phyloP scores from a whole-genome alignment of 176 grass and related monocot genomes.

The Pharus latifolius region DNA sequence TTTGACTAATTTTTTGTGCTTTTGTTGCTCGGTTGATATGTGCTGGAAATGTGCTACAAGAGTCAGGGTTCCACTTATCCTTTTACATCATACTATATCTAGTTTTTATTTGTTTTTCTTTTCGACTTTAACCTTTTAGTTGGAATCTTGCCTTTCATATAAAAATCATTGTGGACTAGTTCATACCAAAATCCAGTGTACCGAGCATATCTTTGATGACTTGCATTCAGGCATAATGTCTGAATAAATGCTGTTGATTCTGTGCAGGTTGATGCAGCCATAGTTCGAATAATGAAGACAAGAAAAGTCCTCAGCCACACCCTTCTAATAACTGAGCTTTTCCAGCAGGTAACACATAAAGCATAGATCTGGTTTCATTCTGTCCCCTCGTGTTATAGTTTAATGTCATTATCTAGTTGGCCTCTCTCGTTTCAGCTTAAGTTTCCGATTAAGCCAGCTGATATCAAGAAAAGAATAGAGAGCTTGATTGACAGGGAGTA shows the following conservation, averaged over 20 bases:
- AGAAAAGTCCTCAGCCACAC: constrained; percentile 96
- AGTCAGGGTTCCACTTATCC: neutral
- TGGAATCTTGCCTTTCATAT: neutral
- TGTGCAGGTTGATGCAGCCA: constrained; percentile 85
- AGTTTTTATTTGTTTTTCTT: neutral
- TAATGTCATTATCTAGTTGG: neutral
- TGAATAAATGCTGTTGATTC: neutral
- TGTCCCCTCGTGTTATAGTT: neutral
- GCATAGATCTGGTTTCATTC: neutral
- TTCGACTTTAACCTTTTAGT: neutral
- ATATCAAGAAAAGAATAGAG: constrained; percentile 99
- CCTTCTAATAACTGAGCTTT: constrained; percentile 97
- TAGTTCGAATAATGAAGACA: constrained; percentile 99
- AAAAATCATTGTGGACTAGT: neutral
- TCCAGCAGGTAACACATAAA: constrained; percentile 59
- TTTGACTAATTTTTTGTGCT: constrained; percentile 1
- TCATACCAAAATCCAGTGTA: neutral
- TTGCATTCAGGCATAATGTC: neutral
- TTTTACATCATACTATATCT: neutral
- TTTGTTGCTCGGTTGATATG: constrained; percentile 9
- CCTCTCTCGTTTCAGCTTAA: constrained; percentile 64
- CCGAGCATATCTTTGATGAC: neutral
- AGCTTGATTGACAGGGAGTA: constrained; percentile 96
- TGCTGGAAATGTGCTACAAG: neutral
- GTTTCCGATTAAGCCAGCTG: constrained; percentile 93